These are phyloP conservation scores for Ceratobasidium sp. DNA, from an alignment of 1,284 basidiomycete species.

Conservation along the genomic window DNA sequence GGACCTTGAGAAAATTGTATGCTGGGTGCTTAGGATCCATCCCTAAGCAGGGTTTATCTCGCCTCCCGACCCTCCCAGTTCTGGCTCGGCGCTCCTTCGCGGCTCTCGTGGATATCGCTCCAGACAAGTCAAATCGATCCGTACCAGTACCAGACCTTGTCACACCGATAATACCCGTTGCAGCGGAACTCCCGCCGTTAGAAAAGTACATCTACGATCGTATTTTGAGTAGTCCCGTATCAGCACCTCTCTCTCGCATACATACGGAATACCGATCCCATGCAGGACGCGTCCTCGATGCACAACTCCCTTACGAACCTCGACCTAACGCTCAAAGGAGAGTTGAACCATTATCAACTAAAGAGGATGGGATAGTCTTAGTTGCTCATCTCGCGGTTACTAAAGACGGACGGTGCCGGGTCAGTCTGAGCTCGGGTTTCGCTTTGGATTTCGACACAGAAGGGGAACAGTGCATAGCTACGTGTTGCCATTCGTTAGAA, in stretches of 20 bases:
- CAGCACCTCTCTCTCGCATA: slow-evolving; percentile 21
- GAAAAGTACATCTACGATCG: slow-evolving; percentile 28
- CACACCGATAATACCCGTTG: not conserved
- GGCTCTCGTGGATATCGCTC: not conserved
- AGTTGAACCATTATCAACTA: slow-evolving; percentile 1
- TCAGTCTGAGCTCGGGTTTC: slow-evolving; percentile 69
- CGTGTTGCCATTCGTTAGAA: slow-evolving; percentile 72
- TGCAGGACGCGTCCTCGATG: slow-evolving; percentile 55
- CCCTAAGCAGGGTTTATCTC: too few species aligned
- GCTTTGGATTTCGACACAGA: slow-evolving; percentile 53
- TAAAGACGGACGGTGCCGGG: slow-evolving; percentile 55
- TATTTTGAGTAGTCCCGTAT: slow-evolving; percentile 1
- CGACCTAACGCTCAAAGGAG: slow-evolving; percentile 40
- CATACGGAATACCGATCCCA: slow-evolving; percentile 52
- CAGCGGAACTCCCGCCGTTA: not conserved
- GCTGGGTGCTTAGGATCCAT: too few species aligned
- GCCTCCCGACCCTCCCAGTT: not conserved
- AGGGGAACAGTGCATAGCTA: slow-evolving; percentile 55
- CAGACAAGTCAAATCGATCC: not conserved
- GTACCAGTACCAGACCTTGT: not conserved
- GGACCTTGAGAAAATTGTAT: too few species aligned
- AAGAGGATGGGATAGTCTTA: slow-evolving; percentile 57
- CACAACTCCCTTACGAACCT: slow-evolving; percentile 60
- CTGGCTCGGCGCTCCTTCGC: not conserved
- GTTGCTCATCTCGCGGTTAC: slow-evolving; percentile 63